phyloP scores from a whole-genome alignment of 176 grass and related monocot species.

The Tillandsia leiboldiana region DNA sequence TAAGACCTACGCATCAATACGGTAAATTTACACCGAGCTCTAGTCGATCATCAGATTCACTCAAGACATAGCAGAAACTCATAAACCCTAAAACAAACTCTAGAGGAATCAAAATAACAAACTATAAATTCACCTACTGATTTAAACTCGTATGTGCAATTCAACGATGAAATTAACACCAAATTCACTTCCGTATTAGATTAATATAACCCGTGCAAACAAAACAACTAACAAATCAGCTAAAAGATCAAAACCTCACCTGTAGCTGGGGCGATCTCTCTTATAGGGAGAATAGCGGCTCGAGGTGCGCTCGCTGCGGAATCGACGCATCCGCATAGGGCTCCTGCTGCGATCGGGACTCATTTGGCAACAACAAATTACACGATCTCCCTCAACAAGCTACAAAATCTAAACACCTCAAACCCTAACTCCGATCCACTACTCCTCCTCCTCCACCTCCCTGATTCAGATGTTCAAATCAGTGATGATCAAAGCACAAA shows the following conservation, averaged over 20 bases:
- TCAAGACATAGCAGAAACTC: too few species aligned
- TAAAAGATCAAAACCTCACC: background rate
- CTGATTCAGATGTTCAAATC: background rate
- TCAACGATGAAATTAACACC: background rate
- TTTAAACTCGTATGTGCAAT: too few species aligned
- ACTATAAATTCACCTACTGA: too few species aligned
- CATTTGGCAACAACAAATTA: background rate
- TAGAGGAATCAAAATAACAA: too few species aligned
- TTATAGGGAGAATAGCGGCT: conserved; percentile 8
- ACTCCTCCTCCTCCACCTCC: background rate
- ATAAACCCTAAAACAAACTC: too few species aligned
- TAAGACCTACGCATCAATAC: too few species aligned
- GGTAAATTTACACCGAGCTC: too few species aligned
- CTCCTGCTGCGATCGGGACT: conserved; percentile 7
- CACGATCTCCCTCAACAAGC: background rate
- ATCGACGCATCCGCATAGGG: background rate
- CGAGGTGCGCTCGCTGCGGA: conserved; percentile 6
- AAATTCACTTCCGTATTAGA: background rate
- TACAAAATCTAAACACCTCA: background rate
- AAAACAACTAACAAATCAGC: background rate
- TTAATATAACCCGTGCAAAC: background rate
- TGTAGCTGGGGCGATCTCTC: conserved; percentile 5
- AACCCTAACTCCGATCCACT: background rate
- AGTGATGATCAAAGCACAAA: background rate
- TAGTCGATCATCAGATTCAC: too few species aligned